Evolutionary conservation across 306 rosid species (phyloP).

Genomic region (Geum urbanum): DNA sequence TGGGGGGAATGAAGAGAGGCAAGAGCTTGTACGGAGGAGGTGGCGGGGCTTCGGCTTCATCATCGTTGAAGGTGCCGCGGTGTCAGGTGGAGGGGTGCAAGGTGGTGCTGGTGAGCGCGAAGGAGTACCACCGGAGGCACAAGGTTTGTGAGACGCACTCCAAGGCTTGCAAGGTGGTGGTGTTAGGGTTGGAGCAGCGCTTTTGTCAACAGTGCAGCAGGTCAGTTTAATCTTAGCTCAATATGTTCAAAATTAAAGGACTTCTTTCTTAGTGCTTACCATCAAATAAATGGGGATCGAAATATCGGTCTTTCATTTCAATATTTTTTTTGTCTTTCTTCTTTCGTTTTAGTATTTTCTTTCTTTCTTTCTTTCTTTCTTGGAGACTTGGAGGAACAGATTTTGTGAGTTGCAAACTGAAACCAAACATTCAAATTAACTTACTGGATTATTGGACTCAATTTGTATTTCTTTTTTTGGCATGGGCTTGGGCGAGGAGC

Average conservation of each 20-base stretch:
- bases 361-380: too few species aligned
- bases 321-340: too few species aligned
- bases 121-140: constrained; percentile 93
- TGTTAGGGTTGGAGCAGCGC: constrained; percentile 76
- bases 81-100: constrained; percentile 98
- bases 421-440: too few species aligned
- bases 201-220: constrained; percentile 99
- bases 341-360: background rate
- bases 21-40: constrained; percentile 15
- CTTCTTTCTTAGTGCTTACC: too few species aligned
- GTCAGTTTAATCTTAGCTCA: constrained; percentile 21
- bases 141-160: constrained; percentile 94
- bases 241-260: too few species aligned
- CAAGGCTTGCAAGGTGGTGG: constrained; percentile 81
- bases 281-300: background rate
- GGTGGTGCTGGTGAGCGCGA: constrained; percentile 64
- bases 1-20: constrained; percentile 41
- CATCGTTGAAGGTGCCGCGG: constrained; percentile 36
- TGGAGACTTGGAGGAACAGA: background rate
- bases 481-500: too few species aligned
- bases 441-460: too few species aligned
- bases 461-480: too few species aligned
- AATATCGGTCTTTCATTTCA: too few species aligned
- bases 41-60: background rate
- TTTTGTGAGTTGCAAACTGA: background rate